Percentiles rank a stretch among this genome's conserved stretches.
These are phyloP conservation scores for Malassezia dermatis DNA, from an alignment of 1,284 basidiomycete genomes.

Conservation along the genomic window DNA sequence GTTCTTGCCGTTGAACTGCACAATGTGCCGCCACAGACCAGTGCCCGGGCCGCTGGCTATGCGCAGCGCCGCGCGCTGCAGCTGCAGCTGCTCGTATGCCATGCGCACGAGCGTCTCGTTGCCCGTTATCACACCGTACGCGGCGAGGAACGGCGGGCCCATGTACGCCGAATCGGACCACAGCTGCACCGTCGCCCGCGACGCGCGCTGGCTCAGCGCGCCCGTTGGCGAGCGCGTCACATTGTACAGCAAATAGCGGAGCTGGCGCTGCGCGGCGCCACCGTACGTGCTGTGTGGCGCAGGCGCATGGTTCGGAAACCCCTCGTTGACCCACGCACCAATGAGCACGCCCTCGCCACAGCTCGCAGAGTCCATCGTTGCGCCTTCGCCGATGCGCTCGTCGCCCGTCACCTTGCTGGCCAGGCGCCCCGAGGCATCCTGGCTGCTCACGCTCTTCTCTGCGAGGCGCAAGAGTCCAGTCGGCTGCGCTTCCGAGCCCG, in stretches of 20 bases:
- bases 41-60: slow-evolving; percentile 55
- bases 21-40: slow-evolving; percentile 35
- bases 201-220: slow-evolving; percentile 47
- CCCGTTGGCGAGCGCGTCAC: slow-evolving; percentile 53
- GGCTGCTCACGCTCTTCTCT: slow-evolving; percentile 23
- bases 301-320: slow-evolving; percentile 26
- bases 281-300: slow-evolving; percentile 51
- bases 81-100: slow-evolving; percentile 66
- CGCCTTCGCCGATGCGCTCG: slow-evolving; percentile 24
- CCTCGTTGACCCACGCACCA: slow-evolving; percentile 29
- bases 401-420: slow-evolving; percentile 38
- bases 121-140: slow-evolving; percentile 63
- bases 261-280: slow-evolving; percentile 60
- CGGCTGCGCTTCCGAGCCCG: slow-evolving; percentile 7
- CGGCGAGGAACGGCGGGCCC: slow-evolving; percentile 84
- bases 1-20: slow-evolving; percentile 18
- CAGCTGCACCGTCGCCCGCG: slow-evolving; percentile 13
- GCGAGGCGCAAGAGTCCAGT: slow-evolving; percentile 30
- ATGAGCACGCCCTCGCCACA: slow-evolving; percentile 36
- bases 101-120: slow-evolving; percentile 61
- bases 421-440: slow-evolving; percentile 33
- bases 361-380: slow-evolving; percentile 37
- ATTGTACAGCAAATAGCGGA: slow-evolving; percentile 59
- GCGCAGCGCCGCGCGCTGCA: slow-evolving; percentile 58
- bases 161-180: slow-evolving; percentile 58